Evolutionary conservation across 441 rosid species (phyloP), one percentile per base, ranked within the genome.

Genomic region (Isatis lusitanica): DNA sequence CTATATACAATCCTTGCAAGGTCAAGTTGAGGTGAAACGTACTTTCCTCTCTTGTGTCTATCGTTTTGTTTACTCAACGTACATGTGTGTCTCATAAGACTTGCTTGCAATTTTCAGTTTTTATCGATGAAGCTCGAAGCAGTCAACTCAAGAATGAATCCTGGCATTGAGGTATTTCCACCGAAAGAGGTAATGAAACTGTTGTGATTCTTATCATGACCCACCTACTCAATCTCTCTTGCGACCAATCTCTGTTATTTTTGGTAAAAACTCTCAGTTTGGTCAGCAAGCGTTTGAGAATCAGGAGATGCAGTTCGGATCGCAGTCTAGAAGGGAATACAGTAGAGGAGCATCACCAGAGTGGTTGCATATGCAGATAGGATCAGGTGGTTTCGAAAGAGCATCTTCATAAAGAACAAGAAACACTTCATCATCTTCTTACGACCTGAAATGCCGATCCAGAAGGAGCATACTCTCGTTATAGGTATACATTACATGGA

Each of bases 311-410:
- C 84, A 82, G 56, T 88, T 86, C 42, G 86, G 83, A 50, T 77
- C 89, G 3, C 94, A 88, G 81, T 78, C 87, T 6, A 47, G 85
- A 4, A 84, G 92, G 82, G 95, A 85, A 57, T 88, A 81, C 77
- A 75, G 80, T 38, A 85, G 81, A 4, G 86, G 85, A 62, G 56
- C 95, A 58, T 93, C 94, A 48, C 92, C 93, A 0, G 93, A 93
- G 67, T 93, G 95, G 97, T 79, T 93, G 87, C 98, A 88, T 69
- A 93, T 89, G 93, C 94, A 91, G 81, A 71, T 90, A 74, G 89
- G 93, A 48, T 64, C 65, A 13, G 76, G 94, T 59, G 83, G 92
- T 63, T 89, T 93, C 51, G 89, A 85, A 74, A 84, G 92, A 85
- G 79, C 87, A 39, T 60, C 66, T 4, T 70, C 50, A 36, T 60